Evolutionary conservation across 768 basidiomycete species (phyloP).

Genomic region (Auricularia auricula-judae): DNA sequence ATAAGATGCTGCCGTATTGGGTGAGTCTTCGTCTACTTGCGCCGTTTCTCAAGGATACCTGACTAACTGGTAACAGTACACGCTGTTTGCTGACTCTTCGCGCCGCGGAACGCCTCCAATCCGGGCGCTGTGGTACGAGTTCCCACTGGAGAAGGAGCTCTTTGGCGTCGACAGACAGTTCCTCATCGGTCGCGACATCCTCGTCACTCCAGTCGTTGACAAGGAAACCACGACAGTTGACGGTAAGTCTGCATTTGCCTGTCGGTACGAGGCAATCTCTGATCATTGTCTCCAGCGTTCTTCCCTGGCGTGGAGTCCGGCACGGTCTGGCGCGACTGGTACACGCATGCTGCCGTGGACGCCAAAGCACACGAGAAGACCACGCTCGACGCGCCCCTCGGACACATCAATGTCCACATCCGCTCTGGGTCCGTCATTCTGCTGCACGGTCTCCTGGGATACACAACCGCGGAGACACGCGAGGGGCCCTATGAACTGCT

Average conservation of each 20-base stretch:
- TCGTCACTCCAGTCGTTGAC: slow-evolving; percentile 64
- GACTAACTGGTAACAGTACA: slow-evolving; percentile 41
- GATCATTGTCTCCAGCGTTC: slow-evolving; percentile 29
- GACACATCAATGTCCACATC: slow-evolving; percentile 70
- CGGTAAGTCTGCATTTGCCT: slow-evolving; percentile 28
- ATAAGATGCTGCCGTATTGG: slow-evolving; percentile 74
- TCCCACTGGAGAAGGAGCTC: slow-evolving; percentile 51
- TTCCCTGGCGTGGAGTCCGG: slow-evolving; percentile 47
- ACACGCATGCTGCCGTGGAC: slow-evolving; percentile 47
- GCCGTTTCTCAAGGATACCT: not conserved
- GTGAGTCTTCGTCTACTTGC: slow-evolving; percentile 23
- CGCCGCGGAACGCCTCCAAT: slow-evolving; percentile 55
- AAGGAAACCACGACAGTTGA: slow-evolving; percentile 60
- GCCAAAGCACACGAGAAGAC: slow-evolving; percentile 29
- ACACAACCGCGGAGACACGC: slow-evolving; percentile 59
- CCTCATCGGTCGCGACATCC: slow-evolving; percentile 55
- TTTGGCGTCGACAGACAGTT: slow-evolving; percentile 58
- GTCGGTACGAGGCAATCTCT: not conserved
- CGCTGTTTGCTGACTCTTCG: slow-evolving; percentile 61
- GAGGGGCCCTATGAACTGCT: slow-evolving; percentile 52
- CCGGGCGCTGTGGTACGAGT: slow-evolving; percentile 68
- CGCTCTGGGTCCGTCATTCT: slow-evolving; percentile 59
- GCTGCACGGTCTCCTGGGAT: slow-evolving; percentile 46
- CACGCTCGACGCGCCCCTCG: slow-evolving; percentile 51
- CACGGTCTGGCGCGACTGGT: slow-evolving; percentile 67